A percentile compares a stretch with the other conserved stretches of the same genome.
Evolutionary conservation across 2,329 filamentous ascomycete species (phyloP).

Genomic region (Grosmannia serpens): DNA sequence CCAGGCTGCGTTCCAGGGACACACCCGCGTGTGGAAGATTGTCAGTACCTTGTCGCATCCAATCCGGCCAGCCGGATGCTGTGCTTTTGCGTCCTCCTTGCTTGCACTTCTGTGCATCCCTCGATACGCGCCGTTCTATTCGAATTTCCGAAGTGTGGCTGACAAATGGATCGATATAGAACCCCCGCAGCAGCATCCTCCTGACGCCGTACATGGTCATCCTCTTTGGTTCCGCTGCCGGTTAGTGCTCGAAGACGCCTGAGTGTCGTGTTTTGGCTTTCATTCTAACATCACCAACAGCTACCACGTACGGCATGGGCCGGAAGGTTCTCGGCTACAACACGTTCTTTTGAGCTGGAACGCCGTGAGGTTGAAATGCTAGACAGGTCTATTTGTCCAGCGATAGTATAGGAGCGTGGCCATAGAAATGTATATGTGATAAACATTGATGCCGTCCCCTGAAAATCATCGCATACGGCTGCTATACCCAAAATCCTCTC

Average conservation of each 20-base stretch:
- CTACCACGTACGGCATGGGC: conserved; percentile 57
- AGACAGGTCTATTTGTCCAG: no score
- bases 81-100: neutral
- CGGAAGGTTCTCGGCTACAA: conserved; percentile 68
- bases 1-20: conserved; percentile 59
- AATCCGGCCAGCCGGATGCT: neutral
- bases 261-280: conserved; percentile 1
- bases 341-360: conserved; percentile 45
- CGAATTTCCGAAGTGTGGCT: neutral
- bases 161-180: conserved; percentile 29
- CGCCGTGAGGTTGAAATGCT: neutral
- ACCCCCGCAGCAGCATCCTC: conserved; percentile 51
- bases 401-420: neutral
- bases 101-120: neutral
- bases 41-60: conserved; percentile 38
- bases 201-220: conserved; percentile 58
- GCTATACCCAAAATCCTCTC: neutral
- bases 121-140: neutral
- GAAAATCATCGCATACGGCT: neutral
- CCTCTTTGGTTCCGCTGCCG: conserved; percentile 49
- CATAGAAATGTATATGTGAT: neutral
- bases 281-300: conserved; percentile 19
- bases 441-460: neutral
- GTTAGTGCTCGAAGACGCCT: conserved; percentile 24
- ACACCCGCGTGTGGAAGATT: conserved; percentile 66